A percentile compares a stretch with the other conserved stretches of the same genome.
Evolutionary conservation across 2,329 filamentous ascomycete genomes (phyloP).

Genomic region (Lasiodiplodia sp.): DNA sequence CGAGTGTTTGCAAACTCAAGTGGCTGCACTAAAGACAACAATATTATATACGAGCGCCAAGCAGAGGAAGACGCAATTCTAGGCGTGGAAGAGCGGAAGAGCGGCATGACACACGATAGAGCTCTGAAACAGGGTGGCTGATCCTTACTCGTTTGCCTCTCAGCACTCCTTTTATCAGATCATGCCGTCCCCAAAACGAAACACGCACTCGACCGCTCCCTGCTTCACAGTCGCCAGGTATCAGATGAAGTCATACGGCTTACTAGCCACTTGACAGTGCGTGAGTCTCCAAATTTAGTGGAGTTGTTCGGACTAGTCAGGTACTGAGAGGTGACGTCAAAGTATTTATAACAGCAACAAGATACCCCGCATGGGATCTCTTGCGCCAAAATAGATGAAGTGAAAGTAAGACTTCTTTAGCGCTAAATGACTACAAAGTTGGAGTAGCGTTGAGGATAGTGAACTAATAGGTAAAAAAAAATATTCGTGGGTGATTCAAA

Average conservation of each 20-base stretch:
- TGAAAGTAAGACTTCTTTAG: no score
- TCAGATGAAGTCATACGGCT: background rate
- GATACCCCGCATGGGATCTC: no score
- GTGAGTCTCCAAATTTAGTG: no score
- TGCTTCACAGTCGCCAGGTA: no score
- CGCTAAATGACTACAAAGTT: no score
- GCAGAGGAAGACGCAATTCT: background rate
- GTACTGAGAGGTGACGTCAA: no score
- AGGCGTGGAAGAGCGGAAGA: background rate
- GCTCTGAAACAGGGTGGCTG: constrained; percentile 21
- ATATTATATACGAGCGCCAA: background rate
- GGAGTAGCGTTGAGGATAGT: no score
- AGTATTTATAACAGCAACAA: no score
- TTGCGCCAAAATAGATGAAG: no score
- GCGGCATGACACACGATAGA: background rate
- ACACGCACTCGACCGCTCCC: background rate
- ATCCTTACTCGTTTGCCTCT: background rate
- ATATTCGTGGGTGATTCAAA: no score
- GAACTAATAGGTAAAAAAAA: no score
- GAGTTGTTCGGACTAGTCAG: no score
- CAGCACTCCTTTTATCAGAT: constrained; percentile 15
- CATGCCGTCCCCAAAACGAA: constrained; percentile 1
- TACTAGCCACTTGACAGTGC: background rate
- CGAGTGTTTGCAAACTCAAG: background rate
- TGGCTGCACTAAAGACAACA: background rate